Conservation (phyloP, 2,329 filamentous ascomycete species). For the Exophiala calicioides region DNA sequence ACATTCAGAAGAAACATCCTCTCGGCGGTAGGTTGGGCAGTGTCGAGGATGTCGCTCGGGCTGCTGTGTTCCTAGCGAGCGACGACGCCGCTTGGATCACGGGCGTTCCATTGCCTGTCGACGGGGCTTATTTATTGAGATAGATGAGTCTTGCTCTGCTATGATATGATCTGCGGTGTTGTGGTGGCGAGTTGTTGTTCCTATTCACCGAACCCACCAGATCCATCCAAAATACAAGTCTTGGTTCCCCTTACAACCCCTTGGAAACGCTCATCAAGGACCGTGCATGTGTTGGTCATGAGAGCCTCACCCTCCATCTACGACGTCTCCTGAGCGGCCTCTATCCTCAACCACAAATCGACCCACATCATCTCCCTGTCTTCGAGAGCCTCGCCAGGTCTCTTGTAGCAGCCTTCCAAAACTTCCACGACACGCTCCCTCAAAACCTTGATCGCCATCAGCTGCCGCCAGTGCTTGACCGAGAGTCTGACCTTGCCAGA, state of each 20-base stretch:
- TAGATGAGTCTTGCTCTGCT: neutral
- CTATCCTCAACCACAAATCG: conserved; percentile 25
- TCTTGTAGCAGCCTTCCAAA: conserved; percentile 14
- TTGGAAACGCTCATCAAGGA: too few species aligned
- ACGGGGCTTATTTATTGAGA: conserved; percentile 45
- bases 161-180: too few species aligned
- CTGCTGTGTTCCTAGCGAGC: conserved; percentile 49
- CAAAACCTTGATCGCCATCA: conserved; percentile 84
- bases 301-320: too few species aligned
- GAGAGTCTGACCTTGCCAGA: conserved; percentile 83
- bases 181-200: too few species aligned
- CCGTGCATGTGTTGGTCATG: too few species aligned
- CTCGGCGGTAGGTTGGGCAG: conserved; percentile 16
- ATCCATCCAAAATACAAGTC: too few species aligned
- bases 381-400: conserved; percentile 9
- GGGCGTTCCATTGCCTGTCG: conserved; percentile 47
- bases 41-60: conserved; percentile 40
- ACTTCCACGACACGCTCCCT: conserved; percentile 41
- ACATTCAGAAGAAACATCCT: conserved; percentile 21
- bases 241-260: too few species aligned
- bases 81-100: conserved; percentile 51
- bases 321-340: conserved; percentile 15
- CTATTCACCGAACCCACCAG: too few species aligned
- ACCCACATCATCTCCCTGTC: conserved; percentile 17
- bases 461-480: conserved; percentile 83